phyloP scores from a whole-genome alignment of 805 yeast species.

The Zygosaccharomyces rouxii region DNA sequence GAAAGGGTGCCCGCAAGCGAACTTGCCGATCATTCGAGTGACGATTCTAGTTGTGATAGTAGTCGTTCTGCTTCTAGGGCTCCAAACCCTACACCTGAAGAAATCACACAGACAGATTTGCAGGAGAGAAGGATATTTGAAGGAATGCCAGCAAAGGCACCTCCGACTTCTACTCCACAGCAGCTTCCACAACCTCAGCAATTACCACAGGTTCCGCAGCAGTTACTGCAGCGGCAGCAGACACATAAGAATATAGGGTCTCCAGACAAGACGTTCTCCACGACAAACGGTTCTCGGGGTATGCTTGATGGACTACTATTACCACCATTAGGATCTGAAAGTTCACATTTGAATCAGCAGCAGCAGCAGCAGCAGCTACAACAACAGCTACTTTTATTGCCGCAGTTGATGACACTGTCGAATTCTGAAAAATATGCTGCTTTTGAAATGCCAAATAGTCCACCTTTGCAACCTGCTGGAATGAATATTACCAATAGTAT shows the following conservation, averaged over 20 bases:
- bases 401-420: conserved; percentile 29
- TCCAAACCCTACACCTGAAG: conserved; percentile 5
- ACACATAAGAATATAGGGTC: conserved; percentile 3
- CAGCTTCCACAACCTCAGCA: background rate
- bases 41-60: conserved; percentile 10
- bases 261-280: conserved; percentile 8
- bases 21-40: conserved; percentile 6
- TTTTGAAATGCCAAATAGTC: conserved; percentile 19
- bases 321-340: conserved; percentile 26
- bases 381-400: conserved; percentile 28
- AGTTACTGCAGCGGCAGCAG: background rate
- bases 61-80: conserved; percentile 9
- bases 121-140: conserved; percentile 2
- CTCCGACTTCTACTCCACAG: background rate
- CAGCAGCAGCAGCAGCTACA: conserved; percentile 26
- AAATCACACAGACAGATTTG: conserved; percentile 1
- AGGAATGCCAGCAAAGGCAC: background rate
- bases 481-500: conserved; percentile 30
- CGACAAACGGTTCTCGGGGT: conserved; percentile 5
- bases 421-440: conserved; percentile 29
- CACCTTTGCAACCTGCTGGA: conserved; percentile 21
- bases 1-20: conserved; percentile 12
- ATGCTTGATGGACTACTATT: conserved; percentile 20
- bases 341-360: conserved; percentile 12
- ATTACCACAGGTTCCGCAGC: background rate